Base-by-base conservation (phyloP, 2,329 filamentous ascomycete species). In the Parastagonospora avenae region DNA sequence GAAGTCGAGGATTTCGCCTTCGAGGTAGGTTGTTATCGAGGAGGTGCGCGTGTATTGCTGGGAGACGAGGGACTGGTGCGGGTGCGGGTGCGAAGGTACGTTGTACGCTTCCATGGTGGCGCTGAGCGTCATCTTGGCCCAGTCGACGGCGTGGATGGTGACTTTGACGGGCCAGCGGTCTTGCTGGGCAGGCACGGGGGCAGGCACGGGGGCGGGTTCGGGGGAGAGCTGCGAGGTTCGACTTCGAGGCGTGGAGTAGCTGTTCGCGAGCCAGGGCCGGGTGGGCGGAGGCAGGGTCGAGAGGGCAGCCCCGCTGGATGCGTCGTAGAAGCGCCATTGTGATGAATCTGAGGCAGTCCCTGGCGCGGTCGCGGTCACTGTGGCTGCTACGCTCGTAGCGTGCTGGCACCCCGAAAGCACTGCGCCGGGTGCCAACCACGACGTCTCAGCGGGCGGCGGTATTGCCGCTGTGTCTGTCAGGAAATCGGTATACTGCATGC, bases 101-200 rank as follows among this genome's bases (percentile, higher is more conserved):
- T 88, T 85, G 72, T 86, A 87, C 4, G 86, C 86, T 70, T 87
- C 84, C 86, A 89, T 89, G 7, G 85, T 88, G 4, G 85, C 86
- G 16, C 84, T 82, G 14, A 89, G 70, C 0, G 82, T 84, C 84
- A 88, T 86, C 14, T 74, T 77, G 4, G 77, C 74, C 60, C 80
- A 81, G 67, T 89, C 84, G 39, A 88, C 79, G 14, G 80, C 76
- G 61, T 88, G 84, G 33, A 89, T 81, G 2, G 80, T 85, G 46
- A 89, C 85, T 54, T 85, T 85, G 29, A 89, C 86, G 6, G 85
- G 85, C 86, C 86, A 89, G 38, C 81, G 80, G 59, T 87, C 84
- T 48, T 83, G 80, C 28, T 77, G 75, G 31, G 32, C 1, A 24
- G 19, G 4, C 9, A 62, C 15, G n/a, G 32, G 59, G 6, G 59